Conservation (phyloP, 768 basidiomycete species). For the Psilocybe subaeruginosa region DNA sequence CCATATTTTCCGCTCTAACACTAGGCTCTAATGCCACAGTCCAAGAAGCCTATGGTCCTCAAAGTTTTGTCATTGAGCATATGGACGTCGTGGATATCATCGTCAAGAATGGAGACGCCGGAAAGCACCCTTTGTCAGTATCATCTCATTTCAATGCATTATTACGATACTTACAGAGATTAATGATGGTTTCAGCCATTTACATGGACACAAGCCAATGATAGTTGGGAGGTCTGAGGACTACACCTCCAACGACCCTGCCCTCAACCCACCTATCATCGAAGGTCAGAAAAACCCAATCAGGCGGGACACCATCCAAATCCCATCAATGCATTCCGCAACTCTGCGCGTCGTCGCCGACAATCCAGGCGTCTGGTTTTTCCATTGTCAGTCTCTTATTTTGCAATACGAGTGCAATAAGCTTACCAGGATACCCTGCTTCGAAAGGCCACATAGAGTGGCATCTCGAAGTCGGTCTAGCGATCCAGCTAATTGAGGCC, state of each 20-base stretch:
- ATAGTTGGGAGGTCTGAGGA: conserved; percentile 74
- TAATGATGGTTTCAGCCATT: conserved; percentile 59
- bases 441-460: conserved; percentile 78
- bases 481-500: conserved; percentile 83
- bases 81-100: conserved; percentile 79
- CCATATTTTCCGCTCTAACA: conserved; percentile 74
- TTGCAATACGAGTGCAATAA: neutral
- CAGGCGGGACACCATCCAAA: conserved; percentile 86
- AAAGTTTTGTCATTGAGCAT: conserved; percentile 75
- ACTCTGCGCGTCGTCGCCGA: conserved; percentile 84
- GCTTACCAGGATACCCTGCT: neutral
- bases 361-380: conserved; percentile 91
- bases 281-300: conserved; percentile 88
- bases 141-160: neutral
- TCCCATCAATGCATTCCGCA: conserved; percentile 68
- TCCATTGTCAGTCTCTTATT: conserved; percentile 63
- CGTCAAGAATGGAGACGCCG: conserved; percentile 69
- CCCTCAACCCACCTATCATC: conserved; percentile 77
- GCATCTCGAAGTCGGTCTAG: conserved; percentile 86
- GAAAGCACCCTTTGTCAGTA: conserved; percentile 84
- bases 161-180: neutral
- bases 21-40: conserved; percentile 75
- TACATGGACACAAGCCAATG: conserved; percentile 89
- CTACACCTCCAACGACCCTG: conserved; percentile 73
- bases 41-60: conserved; percentile 76